Base-by-base conservation (phyloP, 2,329 filamentous ascomycete genomes). In the Harringtonia aguacate region DNA sequence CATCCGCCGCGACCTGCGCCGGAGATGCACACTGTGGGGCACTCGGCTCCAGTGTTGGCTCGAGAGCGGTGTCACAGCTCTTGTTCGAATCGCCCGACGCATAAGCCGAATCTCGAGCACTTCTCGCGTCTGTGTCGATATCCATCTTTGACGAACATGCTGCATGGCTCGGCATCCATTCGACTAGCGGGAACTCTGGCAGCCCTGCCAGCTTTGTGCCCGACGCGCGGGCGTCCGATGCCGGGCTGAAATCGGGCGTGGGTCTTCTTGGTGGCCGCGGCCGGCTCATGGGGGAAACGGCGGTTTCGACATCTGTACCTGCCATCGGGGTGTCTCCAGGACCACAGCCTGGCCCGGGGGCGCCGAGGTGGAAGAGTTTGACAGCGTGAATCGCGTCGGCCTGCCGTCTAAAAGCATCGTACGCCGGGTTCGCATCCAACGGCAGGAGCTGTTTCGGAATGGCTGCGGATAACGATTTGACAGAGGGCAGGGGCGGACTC, bases 391-490 rank as follows among this genome's bases (percentile, higher is more conserved):
- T 81, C 30, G 75, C 69, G 55, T 89, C 84, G n/a, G 78, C 75
- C 55, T 87, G 81, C 50, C 73, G 77, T 53, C 72, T 73, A 58
- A 94, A 90, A 3, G 83, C 82, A 58, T 90, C 86, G 50, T 84
- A 90, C n/a, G 88, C 81, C 8, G 84, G 76, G 54, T 89, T 88
- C 29, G 81, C 77, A 54, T 90, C 84, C 41, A 86, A 65, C 0
- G 85, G 75, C 3, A 49, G 8, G 8, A 87, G 65, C 50, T 81
- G 73, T 49, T 79, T 79, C 3, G 86, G 84, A 9, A 84, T 74
- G 3, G 76, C 73, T 15, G 80, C 75, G 18, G 72, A 76, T 43
- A 84, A 85, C 0, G 81, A 84, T 55, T 78, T 79, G 39, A 87
- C 73, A 6, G 82, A 81, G 0, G 81, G 84, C 9, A 78, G 79